Conservation (phyloP, 768 basidiomycete species). For the Neoboletus magnificus region DNA sequence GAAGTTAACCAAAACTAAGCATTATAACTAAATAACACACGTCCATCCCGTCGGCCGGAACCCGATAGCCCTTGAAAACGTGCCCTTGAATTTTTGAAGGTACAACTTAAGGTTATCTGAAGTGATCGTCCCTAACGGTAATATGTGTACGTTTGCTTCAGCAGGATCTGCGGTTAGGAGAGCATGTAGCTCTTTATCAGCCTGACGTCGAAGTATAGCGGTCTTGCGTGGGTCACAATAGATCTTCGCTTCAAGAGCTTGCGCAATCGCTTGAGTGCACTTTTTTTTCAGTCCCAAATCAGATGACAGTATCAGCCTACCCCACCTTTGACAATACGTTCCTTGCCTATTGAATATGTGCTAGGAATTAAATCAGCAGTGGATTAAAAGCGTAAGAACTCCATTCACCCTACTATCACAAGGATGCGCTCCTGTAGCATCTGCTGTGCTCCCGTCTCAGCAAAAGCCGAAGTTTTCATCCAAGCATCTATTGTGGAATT, state of each 20-base stretch:
- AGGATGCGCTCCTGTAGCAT: conserved; percentile 42
- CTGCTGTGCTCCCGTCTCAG: conserved; percentile 33
- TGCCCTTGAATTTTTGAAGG: conserved; percentile 66
- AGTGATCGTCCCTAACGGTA: conserved; percentile 73
- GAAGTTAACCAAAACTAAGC: neutral
- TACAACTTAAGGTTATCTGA: conserved; percentile 78
- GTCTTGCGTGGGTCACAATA: conserved; percentile 88
- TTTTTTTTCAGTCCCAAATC: neutral
- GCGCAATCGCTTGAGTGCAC: conserved; percentile 68
- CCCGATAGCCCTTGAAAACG: conserved; percentile 70
- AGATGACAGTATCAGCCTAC: neutral
- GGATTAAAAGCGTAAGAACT: neutral
- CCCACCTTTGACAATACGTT: conserved; percentile 91
- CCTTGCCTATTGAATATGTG: conserved; percentile 97
- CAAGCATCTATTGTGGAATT: conserved; percentile 49
- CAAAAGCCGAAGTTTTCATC: conserved; percentile 35
- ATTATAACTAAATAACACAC: conserved; percentile 41
- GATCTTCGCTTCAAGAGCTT: conserved; percentile 74
- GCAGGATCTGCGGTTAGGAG: conserved; percentile 75
- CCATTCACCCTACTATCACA: conserved; percentile 68
- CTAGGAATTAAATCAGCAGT: conserved; percentile 36
- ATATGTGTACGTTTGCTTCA: conserved; percentile 78
- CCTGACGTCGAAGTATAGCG: conserved; percentile 78
- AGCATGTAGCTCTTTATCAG: conserved; percentile 75
- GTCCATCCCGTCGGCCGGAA: conserved; percentile 98